Evolutionary conservation across 345 rosid genomes (phyloP).

Genomic region (Trapa incisa): DNA sequence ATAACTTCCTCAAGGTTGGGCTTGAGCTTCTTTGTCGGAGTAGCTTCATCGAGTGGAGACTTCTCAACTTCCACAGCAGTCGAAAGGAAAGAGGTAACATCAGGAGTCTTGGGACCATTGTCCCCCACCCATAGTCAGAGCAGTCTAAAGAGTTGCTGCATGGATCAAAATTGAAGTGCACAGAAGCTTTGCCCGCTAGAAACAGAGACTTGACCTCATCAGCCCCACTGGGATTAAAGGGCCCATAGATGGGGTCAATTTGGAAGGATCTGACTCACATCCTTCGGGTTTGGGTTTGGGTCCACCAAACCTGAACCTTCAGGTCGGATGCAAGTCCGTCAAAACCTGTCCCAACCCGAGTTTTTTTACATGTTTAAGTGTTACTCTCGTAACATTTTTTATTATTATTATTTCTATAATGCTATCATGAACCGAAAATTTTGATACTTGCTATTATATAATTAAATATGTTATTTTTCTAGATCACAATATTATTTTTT

Average conservation of each 20-base stretch:
- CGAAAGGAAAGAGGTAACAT: slow-evolving; percentile 48
- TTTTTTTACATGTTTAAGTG: no score
- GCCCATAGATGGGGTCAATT: slow-evolving; percentile 14
- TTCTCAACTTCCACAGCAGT: slow-evolving; percentile 34
- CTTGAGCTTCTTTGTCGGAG: slow-evolving; percentile 50
- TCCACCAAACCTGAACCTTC: no score
- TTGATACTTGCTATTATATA: no score
- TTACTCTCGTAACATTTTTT: no score
- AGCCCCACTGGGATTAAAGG: slow-evolving; percentile 19
- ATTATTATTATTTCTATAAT: no score
- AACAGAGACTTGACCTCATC: slow-evolving; percentile 20
- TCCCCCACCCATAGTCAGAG: slow-evolving; percentile 74
- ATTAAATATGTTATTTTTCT: no score
- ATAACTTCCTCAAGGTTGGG: slow-evolving; percentile 17
- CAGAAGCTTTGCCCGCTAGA: slow-evolving; percentile 20
- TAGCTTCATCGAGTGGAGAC: slow-evolving; percentile 42
- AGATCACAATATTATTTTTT: no score
- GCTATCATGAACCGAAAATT: no score
- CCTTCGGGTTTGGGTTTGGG: no score
- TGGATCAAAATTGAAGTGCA: slow-evolving; percentile 65
- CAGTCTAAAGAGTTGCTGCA: slow-evolving; percentile 74
- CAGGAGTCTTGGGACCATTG: slow-evolving; percentile 62
- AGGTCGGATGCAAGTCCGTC: no score
- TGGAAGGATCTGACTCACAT: no score
- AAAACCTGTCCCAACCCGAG: no score